Base-by-base conservation (phyloP, 495 filamentous ascomycete genomes). In the Penicillium pancosmium region DNA sequence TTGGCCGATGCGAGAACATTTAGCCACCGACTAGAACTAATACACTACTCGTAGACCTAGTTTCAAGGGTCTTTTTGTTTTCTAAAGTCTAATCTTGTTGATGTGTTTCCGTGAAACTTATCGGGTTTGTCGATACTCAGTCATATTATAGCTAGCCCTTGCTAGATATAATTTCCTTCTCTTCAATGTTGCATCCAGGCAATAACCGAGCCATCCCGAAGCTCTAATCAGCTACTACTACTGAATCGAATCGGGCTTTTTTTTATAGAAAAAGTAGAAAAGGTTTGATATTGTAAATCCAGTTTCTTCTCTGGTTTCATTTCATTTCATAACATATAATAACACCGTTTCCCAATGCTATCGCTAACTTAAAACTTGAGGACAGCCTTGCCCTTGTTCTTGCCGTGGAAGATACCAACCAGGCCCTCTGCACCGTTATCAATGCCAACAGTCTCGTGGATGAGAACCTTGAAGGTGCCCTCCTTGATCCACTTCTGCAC, bases 341-440 rank as follows among this genome's bases (percentile, higher is more conserved):
- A 48, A 48, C 46, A 48, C 46, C 46, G 2, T 1, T 48, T 44
- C 47, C 44, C 52, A 56, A 38, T 61, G 46, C 35, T 34, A 49
- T 63, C 18, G 48, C 34, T 46, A 16, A n/a, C 47, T 66, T 75
- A 78, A 54, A 93, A 87, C 77, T 91, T 88, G 60, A 96, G 60
- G 21, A 95, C 84, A 34, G 92, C 91, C 80, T 98, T 98, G 59
- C 93, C 93, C 78, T 91, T 89, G 77, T 98, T 98, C 74, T 91
- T 86, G 31, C 93, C 93, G 68, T 88, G 68, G 55, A 96, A 79
- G 79, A 98, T 87, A n/a, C 88, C 91, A n/a, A 97, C 62, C 46
- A 97, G 80, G 10, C 90, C 93, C 52, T 93, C 84, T 23, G 87
- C 75, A 3, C 86, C 88, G 60, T 92, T 89, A 54, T 96, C 93